Base-by-base conservation (phyloP, 768 basidiomycete species). In the Paxillus rubicundulus region DNA sequence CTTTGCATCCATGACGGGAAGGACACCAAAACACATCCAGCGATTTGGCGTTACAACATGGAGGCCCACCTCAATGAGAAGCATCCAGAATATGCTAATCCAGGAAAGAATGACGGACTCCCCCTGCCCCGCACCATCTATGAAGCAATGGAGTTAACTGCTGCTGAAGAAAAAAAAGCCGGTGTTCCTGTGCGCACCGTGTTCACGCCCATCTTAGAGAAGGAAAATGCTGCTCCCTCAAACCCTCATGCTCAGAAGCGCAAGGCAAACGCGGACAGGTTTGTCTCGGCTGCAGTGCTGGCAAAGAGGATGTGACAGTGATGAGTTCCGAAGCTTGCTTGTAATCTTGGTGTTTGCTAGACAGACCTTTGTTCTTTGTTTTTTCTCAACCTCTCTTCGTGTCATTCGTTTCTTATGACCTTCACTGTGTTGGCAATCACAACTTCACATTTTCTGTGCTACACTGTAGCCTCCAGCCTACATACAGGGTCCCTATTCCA, bases 31-130 rank as follows among this genome's bases (percentile, higher is more conserved):
- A 47, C 27, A n/a, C 17, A 9, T 17, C 20, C 20, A 17, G 51
- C 36, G 9, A n/a, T 47, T 13, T 52, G 51, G 51, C 34, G 38
- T 17, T 52, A 52, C 18, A 52, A 52, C 30, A 37, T 52, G 27
- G 37, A 45, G 37, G 27, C 38, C 16, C 49, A 50, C 18, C 36
- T 50, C 13, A 39, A 40, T 27, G n/a, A 27, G 7, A 14, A 27
- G 13, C 49, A 50, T 16, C 21, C 37, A 1, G 38, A 50, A 16
- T 50, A 50, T 18, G 27, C 49, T 3, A 38, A 39, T 20, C 38
- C 37, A 16, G 49, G 49, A 41, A 20, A 28, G 32, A 27, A 18
- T 28, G 14, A 20, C 4, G 49, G 49, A 13, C 16, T 32, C 16
- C 49, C 38, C n/a, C 37, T 50, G 18, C 49, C 49, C 30, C 24